Percentiles rank a stretch among this genome's conserved stretches.
Conservation (phyloP, 352 stramenopile species). For the Pythium oligandrum region DNA sequence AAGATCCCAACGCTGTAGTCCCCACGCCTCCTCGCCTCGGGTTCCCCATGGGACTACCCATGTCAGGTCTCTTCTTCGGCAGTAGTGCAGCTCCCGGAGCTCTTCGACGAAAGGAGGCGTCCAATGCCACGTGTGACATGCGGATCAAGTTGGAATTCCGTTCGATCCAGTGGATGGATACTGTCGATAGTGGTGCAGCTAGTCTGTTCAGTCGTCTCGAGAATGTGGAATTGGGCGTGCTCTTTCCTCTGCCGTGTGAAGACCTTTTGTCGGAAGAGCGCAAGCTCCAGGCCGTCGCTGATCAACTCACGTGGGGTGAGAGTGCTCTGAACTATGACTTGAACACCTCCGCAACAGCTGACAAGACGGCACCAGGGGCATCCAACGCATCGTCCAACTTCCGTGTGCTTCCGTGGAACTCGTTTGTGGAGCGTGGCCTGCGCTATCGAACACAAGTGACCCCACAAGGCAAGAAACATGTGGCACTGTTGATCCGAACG, state of each 20-base stretch:
- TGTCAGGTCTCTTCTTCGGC: constrained; percentile 7
- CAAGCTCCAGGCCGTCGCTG: constrained; percentile 73
- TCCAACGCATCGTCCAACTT: constrained; percentile 47
- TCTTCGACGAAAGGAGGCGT: constrained; percentile 59
- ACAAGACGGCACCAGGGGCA: too few relatives aligned
- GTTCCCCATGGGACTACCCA: neutral
- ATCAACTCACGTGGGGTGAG: constrained; percentile 59
- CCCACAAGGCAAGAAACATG: constrained; percentile 51
- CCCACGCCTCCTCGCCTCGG: neutral
- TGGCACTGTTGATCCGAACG: constrained; percentile 36
- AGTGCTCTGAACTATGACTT: constrained; percentile 1
- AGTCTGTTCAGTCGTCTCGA: constrained; percentile 58
- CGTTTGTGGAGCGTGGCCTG: constrained; percentile 62
- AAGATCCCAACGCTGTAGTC: constrained; percentile 4
- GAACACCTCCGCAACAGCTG: too few relatives aligned
- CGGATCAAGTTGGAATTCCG: constrained; percentile 62
- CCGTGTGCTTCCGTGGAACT: constrained; percentile 62
- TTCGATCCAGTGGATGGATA: constrained; percentile 67
- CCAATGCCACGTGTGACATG: constrained; percentile 44
- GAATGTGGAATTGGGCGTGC: constrained; percentile 61
- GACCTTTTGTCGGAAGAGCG: constrained; percentile 75
- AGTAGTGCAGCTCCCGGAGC: constrained; percentile 8
- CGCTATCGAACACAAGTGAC: constrained; percentile 55
- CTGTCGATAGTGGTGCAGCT: constrained; percentile 29
- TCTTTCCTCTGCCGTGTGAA: constrained; percentile 79